phyloP scores from a whole-genome alignment of 2,329 filamentous ascomycete species.

The Pleomassaria siparia region DNA sequence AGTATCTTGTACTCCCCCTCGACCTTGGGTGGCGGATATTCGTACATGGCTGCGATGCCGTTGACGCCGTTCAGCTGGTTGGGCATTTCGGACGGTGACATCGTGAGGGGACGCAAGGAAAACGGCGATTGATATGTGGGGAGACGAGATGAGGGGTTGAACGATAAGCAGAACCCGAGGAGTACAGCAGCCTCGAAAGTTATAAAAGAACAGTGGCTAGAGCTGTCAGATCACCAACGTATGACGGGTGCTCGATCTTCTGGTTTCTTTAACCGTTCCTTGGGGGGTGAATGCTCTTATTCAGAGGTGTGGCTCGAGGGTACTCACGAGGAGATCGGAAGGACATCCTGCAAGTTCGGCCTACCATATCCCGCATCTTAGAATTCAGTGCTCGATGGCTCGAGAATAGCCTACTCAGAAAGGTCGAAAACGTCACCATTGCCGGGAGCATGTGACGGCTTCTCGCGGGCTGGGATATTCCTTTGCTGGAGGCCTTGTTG shows the following conservation, averaged over 20 bases:
- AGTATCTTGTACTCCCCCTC: constrained; percentile 36
- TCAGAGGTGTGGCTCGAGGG: constrained; percentile 5
- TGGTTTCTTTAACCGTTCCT: constrained; percentile 35
- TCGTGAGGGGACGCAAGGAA: constrained; percentile 6
- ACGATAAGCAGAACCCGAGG: constrained; percentile 5
- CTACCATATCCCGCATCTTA: constrained; percentile 19
- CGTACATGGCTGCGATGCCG: constrained; percentile 27
- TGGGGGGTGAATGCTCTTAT: constrained; percentile 12
- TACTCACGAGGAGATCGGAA: constrained; percentile 6
- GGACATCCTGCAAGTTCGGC: constrained; percentile 15
- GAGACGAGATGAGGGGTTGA: constrained; percentile 3
- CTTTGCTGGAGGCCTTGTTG: constrained; percentile 14
- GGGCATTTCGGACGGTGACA: constrained; percentile 36
- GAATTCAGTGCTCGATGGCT: neutral
- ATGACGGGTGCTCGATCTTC: constrained; percentile 16
- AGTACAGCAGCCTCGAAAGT: constrained; percentile 3
- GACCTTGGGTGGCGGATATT: constrained; percentile 32
- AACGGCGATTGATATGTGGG: neutral
- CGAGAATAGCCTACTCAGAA: neutral
- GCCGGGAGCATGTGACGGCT: constrained; percentile 11
- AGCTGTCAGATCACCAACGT: constrained; percentile 18
- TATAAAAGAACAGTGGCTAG: constrained; percentile 10
- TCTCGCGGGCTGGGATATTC: constrained; percentile 12
- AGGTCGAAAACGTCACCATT: constrained; percentile 11
- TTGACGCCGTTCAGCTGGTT: constrained; percentile 18